These are phyloP conservation scores for Rhizopus delemar DNA, from an alignment of 371 early-diverging fungal species.

Conservation along the genomic window DNA sequence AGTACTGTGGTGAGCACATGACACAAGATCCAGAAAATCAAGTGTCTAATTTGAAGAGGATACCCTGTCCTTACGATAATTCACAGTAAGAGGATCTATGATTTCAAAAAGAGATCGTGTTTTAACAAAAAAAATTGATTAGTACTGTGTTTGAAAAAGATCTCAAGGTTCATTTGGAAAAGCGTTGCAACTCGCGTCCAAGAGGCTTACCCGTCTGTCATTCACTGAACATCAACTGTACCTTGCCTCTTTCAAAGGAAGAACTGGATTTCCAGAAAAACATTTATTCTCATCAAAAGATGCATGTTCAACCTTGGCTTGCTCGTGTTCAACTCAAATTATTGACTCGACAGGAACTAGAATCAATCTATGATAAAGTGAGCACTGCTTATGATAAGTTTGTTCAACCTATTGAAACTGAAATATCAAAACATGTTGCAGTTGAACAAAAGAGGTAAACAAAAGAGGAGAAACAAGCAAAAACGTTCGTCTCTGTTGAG, in stretches of 20 bases:
- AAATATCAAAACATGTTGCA: slow-evolving; percentile 51
- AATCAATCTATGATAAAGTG: slow-evolving; percentile 53
- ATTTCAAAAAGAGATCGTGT: too few species aligned
- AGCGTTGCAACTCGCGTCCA: slow-evolving; percentile 72
- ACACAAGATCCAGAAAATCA: slow-evolving; percentile 36
- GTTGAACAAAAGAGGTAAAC: slow-evolving; percentile 50
- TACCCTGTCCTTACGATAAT: slow-evolving; percentile 82
- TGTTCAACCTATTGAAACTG: slow-evolving; percentile 45
- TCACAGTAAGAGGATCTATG: slow-evolving; percentile 59
- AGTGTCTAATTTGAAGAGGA: slow-evolving; percentile 35
- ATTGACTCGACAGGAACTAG: slow-evolving; percentile 43
- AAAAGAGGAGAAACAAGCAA: slow-evolving; percentile 11
- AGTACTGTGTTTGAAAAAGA: slow-evolving; percentile 70
- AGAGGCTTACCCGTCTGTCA: slow-evolving; percentile 49
- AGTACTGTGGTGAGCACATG: slow-evolving; percentile 80
- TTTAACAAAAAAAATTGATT: not conserved
- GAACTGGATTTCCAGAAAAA: slow-evolving; percentile 51
- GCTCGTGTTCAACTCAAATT: slow-evolving; percentile 48
- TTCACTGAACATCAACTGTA: slow-evolving; percentile 59
- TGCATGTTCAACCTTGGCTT: slow-evolving; percentile 51
- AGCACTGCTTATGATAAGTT: slow-evolving; percentile 34
- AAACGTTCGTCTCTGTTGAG: not conserved
- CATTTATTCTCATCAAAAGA: slow-evolving; percentile 44
- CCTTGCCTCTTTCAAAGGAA: slow-evolving; percentile 46
- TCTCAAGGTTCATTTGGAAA: slow-evolving; percentile 65